Percentiles rank a stretch among this genome's conserved stretches.
These are phyloP conservation scores for Sordaria brevicollis DNA, from an alignment of 495 filamentous ascomycete genomes.

Conservation along the genomic window DNA sequence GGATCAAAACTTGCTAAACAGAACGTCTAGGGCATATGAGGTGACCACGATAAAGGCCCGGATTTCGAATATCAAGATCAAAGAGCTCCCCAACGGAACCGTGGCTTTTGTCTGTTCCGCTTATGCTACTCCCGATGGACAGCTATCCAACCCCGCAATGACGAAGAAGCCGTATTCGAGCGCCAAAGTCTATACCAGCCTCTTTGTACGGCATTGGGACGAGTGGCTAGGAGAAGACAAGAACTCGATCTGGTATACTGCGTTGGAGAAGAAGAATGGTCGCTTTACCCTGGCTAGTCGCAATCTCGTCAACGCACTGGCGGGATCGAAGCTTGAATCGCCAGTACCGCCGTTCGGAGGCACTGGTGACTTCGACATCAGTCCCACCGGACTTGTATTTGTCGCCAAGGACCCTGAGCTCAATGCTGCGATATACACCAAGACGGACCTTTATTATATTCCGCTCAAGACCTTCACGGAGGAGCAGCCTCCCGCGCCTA, in stretches of 20 bases:
- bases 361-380: slow-evolving; percentile 47
- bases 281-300: slow-evolving; percentile 29
- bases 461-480: slow-evolving; percentile 51
- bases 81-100: slow-evolving; percentile 46
- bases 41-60: slow-evolving; percentile 52
- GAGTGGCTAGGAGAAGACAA: slow-evolving; percentile 55
- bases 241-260: slow-evolving; percentile 63
- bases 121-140: slow-evolving; percentile 49
- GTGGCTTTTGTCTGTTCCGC: slow-evolving; percentile 62
- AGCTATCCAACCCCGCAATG: slow-evolving; percentile 48
- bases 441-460: slow-evolving; percentile 65
- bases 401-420: slow-evolving; percentile 74
- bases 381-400: slow-evolving; percentile 56
- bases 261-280: slow-evolving; percentile 41
- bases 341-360: slow-evolving; percentile 50
- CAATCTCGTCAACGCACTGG: slow-evolving; percentile 48
- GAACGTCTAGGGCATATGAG: slow-evolving; percentile 36
- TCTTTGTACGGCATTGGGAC: slow-evolving; percentile 76
- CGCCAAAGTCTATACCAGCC: slow-evolving; percentile 55
- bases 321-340: slow-evolving; percentile 44
- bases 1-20: not conserved
- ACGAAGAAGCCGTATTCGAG: slow-evolving; percentile 46
- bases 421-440: slow-evolving; percentile 71
- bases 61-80: slow-evolving; percentile 66
- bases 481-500: slow-evolving; percentile 31